Evolutionary conservation across 257 asterid genomes (phyloP).

Genomic region (Solanum peruvianum): DNA sequence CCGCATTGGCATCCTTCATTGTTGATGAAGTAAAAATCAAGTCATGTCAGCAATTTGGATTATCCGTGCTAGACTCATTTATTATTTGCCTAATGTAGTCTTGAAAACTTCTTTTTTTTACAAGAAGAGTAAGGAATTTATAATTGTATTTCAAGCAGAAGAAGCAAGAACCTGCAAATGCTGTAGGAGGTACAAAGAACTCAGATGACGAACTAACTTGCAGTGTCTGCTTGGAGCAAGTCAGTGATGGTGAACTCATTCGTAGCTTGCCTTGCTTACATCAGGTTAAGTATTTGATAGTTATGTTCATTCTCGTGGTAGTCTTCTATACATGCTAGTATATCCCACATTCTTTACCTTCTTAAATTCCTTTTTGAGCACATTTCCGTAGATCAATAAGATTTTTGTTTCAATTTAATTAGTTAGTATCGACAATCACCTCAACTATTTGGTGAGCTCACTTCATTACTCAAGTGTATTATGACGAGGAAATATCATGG

Average conservation of each 20-base stretch:
- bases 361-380: background rate
- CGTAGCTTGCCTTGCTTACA: constrained; percentile 99
- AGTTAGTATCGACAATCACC: background rate
- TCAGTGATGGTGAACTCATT: constrained; percentile 64
- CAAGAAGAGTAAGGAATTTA: background rate
- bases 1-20: background rate
- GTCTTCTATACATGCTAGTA: background rate
- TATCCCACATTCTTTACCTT: background rate
- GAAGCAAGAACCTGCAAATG: constrained; percentile 49
- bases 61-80: background rate
- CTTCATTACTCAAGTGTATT: background rate
- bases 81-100: background rate
- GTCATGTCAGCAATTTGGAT: background rate
- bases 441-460: background rate
- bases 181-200: constrained; percentile 29
- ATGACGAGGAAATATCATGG: background rate
- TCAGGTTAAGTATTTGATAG: constrained; percentile 40
- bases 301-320: background rate
- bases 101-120: background rate
- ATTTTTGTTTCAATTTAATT: background rate
- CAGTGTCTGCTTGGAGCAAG: constrained; percentile 99
- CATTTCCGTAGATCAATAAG: background rate
- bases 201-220: constrained; percentile 85
- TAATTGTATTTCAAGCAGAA: constrained; percentile 28
- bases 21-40: background rate